These are phyloP conservation scores for Colletotrichum ledebouriae DNA, from an alignment of 2,329 filamentous ascomycete genomes.

Conservation along the genomic window DNA sequence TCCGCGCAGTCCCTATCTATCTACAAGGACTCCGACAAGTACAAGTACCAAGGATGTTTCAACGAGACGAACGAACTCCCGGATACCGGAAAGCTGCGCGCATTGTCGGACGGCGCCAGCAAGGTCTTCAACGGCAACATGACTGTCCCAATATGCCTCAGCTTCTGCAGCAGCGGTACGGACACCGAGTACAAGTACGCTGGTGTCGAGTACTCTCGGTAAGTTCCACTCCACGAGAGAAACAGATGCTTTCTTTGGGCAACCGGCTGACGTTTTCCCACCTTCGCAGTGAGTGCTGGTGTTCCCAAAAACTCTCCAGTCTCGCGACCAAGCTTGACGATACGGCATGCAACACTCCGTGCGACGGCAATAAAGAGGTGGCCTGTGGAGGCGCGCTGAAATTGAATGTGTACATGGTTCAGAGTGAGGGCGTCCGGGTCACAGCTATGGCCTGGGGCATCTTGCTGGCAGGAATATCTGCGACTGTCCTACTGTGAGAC, in stretches of 20 bases:
- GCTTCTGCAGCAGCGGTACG: constrained; percentile 60
- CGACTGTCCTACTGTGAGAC: neutral
- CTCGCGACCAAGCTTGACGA: constrained; percentile 63
- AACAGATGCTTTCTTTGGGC: neutral
- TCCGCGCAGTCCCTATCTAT: constrained; percentile 46
- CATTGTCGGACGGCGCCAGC: constrained; percentile 59
- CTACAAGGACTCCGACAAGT: constrained; percentile 55
- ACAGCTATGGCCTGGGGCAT: constrained; percentile 16
- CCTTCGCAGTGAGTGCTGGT: constrained; percentile 69
- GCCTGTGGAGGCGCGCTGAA: constrained; percentile 68
- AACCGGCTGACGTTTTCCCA: neutral
- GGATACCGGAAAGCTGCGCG: constrained; percentile 57
- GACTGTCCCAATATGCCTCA: constrained; percentile 65
- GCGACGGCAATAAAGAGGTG: constrained; percentile 64
- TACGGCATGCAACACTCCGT: constrained; percentile 63
- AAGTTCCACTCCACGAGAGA: constrained; percentile 31
- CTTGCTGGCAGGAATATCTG: constrained; percentile 4
- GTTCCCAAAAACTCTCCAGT: constrained; percentile 62
- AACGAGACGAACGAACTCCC: constrained; percentile 66
- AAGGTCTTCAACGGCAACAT: constrained; percentile 58
- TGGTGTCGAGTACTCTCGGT: constrained; percentile 67
- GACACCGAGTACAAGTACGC: constrained; percentile 61
- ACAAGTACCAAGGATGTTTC: constrained; percentile 69
- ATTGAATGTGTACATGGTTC: constrained; percentile 58
- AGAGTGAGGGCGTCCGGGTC: constrained; percentile 17